Base-by-base conservation (phyloP, 768 basidiomycete species). In the Mycena amicta region DNA sequence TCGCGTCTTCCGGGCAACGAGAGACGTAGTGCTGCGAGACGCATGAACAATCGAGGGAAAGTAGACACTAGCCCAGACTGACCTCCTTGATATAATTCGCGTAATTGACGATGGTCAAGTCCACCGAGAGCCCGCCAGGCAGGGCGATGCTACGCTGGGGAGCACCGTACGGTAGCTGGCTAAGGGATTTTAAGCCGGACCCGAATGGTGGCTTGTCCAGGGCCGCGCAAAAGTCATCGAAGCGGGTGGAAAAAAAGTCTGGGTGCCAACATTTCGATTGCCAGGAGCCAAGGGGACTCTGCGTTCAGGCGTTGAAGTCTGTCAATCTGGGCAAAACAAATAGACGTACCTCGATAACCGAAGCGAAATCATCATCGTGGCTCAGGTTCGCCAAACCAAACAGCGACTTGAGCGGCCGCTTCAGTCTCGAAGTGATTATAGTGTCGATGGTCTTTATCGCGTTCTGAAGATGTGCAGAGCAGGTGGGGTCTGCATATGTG, bases 261-360 rank as follows among this genome's bases (percentile, higher is more conserved):
- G 90, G 88, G 69, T 96, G 90, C 95, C 95, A 98, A 68, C 88
- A 88, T 71, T 89, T 89, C 0, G 77, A 79, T 75, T 98, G 95
- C 91, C 93, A 96, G 5, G 71, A 74, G 1, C 81, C 83, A 26
- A 94, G 76, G 3, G 91, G 89, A 41, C 63, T 68, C 83, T 92
- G 56, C 15, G 29, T 20, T 13, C 26, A 68, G 45, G 43, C 27
- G 52, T 23, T 18, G 25, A 56, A 13, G 18, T 41, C 28, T 51
- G 53, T 22, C 6, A 29, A 28, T 31, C 25, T n/a, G 16, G 13
- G 20, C 68, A 61, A 69, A 66, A 65, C 68, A 72, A n/a, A 46
- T 16, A 40, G 5, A 60, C 64, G 61, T 11, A 89, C 87, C 72
- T 82, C 76, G 16, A 95, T 72, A 0, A 92, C 70, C 11, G 89